Percentiles rank a stretch among this genome's conserved stretches.
phyloP scores from a whole-genome alignment of 352 stramenopile species.

The Phytophthora constricta region DNA sequence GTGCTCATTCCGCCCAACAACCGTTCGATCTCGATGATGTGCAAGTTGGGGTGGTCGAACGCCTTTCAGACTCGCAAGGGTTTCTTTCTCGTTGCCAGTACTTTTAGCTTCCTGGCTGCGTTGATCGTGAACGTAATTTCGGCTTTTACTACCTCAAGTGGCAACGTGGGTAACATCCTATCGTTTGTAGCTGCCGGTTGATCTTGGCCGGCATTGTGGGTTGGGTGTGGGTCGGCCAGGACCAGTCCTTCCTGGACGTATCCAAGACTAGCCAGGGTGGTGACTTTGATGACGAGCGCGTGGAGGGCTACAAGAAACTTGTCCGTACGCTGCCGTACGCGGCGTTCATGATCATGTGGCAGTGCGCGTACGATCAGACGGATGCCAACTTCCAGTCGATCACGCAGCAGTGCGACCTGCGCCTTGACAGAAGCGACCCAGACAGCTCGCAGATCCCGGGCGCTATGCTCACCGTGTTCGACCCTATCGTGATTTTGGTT shows the following conservation, averaged over 20 bases:
- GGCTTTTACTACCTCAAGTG: conserved; percentile 41
- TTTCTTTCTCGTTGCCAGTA: conserved; percentile 32
- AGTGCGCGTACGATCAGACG: conserved; percentile 59
- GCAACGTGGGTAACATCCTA: conserved; percentile 28
- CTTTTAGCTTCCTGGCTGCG: conserved; percentile 36
- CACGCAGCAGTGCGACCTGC: conserved; percentile 62
- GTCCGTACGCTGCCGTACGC: conserved; percentile 51
- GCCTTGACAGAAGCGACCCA: conserved; percentile 29
- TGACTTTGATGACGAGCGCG: conserved; percentile 37
- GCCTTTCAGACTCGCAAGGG: conserved; percentile 24
- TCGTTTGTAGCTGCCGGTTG: conserved; percentile 42
- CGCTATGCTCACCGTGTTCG: conserved; percentile 49
- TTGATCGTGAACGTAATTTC: conserved; percentile 51
- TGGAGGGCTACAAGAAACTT: conserved; percentile 48
- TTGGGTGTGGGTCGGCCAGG: conserved; percentile 39
- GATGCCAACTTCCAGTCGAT: conserved; percentile 70
- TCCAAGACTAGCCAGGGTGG: conserved; percentile 40
- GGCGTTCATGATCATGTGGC: conserved; percentile 59
- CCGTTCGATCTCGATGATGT: conserved; percentile 44
- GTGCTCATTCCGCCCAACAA: conserved; percentile 40
- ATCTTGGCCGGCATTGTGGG: conserved; percentile 24
- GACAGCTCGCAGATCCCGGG: conserved; percentile 51
- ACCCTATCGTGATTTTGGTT: conserved; percentile 41
- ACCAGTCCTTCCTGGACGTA: conserved; percentile 39
- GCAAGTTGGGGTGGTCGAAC: conserved; percentile 32